Conservation (phyloP, 164 flowering plant genomes). For the Malania oleifera region DNA sequence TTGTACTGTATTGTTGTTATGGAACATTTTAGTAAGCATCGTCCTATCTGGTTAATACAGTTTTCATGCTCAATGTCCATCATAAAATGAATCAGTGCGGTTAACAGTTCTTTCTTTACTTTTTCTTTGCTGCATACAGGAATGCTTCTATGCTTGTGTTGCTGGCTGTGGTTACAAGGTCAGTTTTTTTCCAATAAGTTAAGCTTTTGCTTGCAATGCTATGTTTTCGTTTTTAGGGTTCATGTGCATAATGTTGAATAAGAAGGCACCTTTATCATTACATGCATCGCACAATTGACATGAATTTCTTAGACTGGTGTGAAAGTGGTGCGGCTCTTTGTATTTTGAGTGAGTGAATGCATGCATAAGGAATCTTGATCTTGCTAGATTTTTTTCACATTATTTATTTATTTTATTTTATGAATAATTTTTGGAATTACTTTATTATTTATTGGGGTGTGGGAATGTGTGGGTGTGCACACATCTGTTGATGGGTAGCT, state of each 20-base stretch:
- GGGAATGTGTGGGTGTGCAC: no score
- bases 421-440: background rate
- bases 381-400: background rate
- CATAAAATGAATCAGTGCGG: no score
- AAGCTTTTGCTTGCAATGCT: background rate
- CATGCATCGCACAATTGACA: background rate
- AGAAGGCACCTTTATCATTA: background rate
- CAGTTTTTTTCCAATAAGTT: slow-evolving; percentile 17
- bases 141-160: slow-evolving; percentile 80
- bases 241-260: background rate
- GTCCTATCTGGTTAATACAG: no score
- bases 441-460: no score
- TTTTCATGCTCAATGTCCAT: no score
- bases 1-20: no score
- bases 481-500: no score
- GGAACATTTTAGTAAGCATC: no score
- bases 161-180: slow-evolving; percentile 92
- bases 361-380: background rate
- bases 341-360: no score
- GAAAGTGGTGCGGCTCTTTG: no score
- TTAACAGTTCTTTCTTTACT: background rate
- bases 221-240: background rate
- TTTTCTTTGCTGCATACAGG: slow-evolving; percentile 37
- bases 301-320: background rate
- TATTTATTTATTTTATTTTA: background rate